These are phyloP conservation scores for Phytophthora crassamura DNA, from an alignment of 352 stramenopile species.

Conservation along the genomic window DNA sequence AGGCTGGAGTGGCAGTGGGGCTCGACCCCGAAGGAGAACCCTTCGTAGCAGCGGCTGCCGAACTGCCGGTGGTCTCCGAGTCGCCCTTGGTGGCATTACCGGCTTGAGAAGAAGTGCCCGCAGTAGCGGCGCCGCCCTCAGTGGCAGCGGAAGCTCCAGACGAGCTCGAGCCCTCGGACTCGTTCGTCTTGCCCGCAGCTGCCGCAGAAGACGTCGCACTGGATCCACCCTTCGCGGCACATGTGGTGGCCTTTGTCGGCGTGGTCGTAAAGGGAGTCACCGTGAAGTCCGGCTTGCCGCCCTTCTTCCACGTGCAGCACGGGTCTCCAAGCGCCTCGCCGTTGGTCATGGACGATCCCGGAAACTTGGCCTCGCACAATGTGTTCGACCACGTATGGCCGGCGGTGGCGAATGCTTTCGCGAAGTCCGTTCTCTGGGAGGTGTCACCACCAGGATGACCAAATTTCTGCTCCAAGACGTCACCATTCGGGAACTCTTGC, in stretches of 20 bases:
- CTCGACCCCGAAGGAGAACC: slow-evolving; percentile 26
- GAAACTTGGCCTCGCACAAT: slow-evolving; percentile 47
- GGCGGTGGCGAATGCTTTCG: slow-evolving; percentile 35
- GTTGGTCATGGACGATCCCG: slow-evolving; percentile 44
- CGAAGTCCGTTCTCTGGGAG: slow-evolving; percentile 45
- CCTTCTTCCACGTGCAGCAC: slow-evolving; percentile 46
- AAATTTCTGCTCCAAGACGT: slow-evolving; percentile 38
- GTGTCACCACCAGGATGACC: slow-evolving; percentile 42
- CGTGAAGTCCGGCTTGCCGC: slow-evolving; percentile 38
- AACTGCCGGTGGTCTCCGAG: slow-evolving; percentile 2
- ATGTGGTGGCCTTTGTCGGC: slow-evolving; percentile 27
- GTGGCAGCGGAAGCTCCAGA: neutral
- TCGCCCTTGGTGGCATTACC: slow-evolving; percentile 4
- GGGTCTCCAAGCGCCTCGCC: slow-evolving; percentile 39
- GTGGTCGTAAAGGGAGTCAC: slow-evolving; percentile 34
- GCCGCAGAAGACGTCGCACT: slow-evolving; percentile 15
- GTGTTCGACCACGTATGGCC: slow-evolving; percentile 37
- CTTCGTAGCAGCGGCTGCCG: slow-evolving; percentile 17
- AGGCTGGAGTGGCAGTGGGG: slow-evolving; percentile 1
- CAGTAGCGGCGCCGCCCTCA: neutral
- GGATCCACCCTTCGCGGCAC: slow-evolving; percentile 24
- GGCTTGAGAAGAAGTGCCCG: neutral
- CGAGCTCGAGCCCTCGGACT: slow-evolving; percentile 4
- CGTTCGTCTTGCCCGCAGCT: neutral
- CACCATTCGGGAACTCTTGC: slow-evolving; percentile 50